phyloP scores from a whole-genome alignment of 2,329 filamentous ascomycete genomes.

The Calcarisporium arbuscula region DNA sequence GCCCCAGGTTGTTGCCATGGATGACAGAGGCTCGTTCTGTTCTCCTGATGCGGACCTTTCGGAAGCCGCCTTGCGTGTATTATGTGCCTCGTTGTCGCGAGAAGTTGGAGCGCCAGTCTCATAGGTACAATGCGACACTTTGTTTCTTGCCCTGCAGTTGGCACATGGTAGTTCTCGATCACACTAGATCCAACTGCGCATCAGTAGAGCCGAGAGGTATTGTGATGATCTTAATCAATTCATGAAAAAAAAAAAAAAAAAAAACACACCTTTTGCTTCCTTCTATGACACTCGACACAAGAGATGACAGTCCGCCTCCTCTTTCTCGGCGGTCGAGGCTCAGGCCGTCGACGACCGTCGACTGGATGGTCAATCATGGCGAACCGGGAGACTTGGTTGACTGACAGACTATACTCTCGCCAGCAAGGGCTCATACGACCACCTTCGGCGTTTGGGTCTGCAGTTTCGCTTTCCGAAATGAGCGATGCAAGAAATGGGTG shows the following conservation, averaged over 20 bases:
- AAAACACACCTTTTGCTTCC: slow-evolving; percentile 50
- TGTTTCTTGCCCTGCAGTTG: slow-evolving; percentile 53
- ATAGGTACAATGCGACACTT: slow-evolving; percentile 49
- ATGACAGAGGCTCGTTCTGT: slow-evolving; percentile 26
- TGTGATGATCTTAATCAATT: too few species aligned
- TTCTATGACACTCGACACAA: slow-evolving; percentile 57
- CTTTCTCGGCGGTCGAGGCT: slow-evolving; percentile 41
- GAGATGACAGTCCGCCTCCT: slow-evolving; percentile 55
- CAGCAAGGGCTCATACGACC: too few species aligned
- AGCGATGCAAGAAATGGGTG: too few species aligned
- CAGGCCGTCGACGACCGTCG: slow-evolving; percentile 2
- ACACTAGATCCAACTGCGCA: too few species aligned
- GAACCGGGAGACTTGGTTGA: background rate
- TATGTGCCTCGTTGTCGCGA: slow-evolving; percentile 21
- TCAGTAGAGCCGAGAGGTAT: too few species aligned
- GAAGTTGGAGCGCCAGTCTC: slow-evolving; percentile 43
- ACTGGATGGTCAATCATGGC: background rate
- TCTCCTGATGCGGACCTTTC: slow-evolving; percentile 4
- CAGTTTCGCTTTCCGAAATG: too few species aligned
- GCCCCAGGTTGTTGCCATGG: slow-evolving; percentile 44
- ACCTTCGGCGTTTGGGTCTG: too few species aligned
- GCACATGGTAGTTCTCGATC: slow-evolving; percentile 54
- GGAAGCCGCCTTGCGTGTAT: background rate
- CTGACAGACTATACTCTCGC: too few species aligned
- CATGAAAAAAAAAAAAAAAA: background rate